phyloP scores from a whole-genome alignment of 2,329 filamentous ascomycete genomes.

The Domatiomyces globalis region DNA sequence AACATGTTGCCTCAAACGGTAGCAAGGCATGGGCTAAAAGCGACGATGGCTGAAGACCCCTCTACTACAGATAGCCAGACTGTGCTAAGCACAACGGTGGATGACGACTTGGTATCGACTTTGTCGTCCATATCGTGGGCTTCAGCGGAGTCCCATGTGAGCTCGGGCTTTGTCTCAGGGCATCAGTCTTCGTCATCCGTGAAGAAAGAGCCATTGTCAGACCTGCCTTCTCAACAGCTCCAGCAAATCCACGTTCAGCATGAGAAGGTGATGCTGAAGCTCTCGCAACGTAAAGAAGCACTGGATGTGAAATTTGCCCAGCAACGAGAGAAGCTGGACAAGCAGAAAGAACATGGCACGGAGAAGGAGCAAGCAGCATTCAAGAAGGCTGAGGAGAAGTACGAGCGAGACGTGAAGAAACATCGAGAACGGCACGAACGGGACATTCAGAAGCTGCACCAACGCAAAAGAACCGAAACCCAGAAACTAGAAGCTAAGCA shows the following conservation, averaged over 20 bases:
- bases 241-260: constrained; percentile 18
- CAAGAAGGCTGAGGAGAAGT: constrained; percentile 20
- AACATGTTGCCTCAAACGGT: neutral
- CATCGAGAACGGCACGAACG: constrained; percentile 20
- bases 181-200: neutral
- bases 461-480: constrained; percentile 27
- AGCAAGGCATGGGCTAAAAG: too few relatives aligned
- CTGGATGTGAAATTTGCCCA: constrained; percentile 26
- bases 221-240: neutral
- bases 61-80: neutral
- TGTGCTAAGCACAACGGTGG: neutral
- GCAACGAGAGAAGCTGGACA: constrained; percentile 20
- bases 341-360: constrained; percentile 9
- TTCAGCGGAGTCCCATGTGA: constrained; percentile 20
- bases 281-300: constrained; percentile 27
- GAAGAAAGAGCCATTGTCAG: neutral
- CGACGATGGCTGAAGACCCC: neutral
- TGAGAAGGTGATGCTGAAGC: constrained; percentile 31
- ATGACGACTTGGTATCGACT: constrained; percentile 16
- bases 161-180: constrained; percentile 3
- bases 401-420: constrained; percentile 19
- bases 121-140: constrained; percentile 19
- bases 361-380: constrained; percentile 16
- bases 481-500: constrained; percentile 27
- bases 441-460: constrained; percentile 30